Percentiles rank a stretch among this genome's conserved stretches.
These are phyloP conservation scores for Allium sativum DNA, from an alignment of 106 monocot genomes.

Conservation along the genomic window DNA sequence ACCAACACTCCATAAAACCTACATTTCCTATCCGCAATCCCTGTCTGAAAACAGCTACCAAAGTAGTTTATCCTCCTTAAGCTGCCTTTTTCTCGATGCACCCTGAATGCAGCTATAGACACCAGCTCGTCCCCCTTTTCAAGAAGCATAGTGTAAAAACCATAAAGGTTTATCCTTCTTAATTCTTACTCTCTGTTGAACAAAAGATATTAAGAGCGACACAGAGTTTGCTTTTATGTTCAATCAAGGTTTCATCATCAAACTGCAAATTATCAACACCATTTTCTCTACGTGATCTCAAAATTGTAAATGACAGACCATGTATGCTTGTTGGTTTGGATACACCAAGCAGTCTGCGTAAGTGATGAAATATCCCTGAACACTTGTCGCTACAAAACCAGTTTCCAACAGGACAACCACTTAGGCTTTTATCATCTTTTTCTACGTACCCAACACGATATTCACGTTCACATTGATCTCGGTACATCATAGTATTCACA, in stretches of 20 bases:
- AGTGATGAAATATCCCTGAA: slow-evolving; percentile 42
- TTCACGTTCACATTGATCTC: slow-evolving; percentile 48
- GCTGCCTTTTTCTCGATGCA: too few species aligned
- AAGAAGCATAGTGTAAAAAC: slow-evolving; percentile 71
- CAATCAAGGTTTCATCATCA: slow-evolving; percentile 23
- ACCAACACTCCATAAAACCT: too few species aligned
- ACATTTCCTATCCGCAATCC: too few species aligned
- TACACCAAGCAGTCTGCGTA: slow-evolving; percentile 44
- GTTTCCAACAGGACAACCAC: slow-evolving; percentile 32
- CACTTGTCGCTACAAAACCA: slow-evolving; percentile 66
- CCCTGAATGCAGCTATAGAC: slow-evolving; percentile 62
- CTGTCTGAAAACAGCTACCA: too few species aligned
- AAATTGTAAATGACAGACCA: slow-evolving; percentile 47
- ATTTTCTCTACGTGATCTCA: slow-evolving; percentile 32
- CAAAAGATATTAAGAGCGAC: slow-evolving; percentile 54
- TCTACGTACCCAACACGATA: slow-evolving; percentile 55
- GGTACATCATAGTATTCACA: slow-evolving; percentile 38
- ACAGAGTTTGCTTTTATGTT: slow-evolving; percentile 47
- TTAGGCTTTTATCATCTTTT: slow-evolving; percentile 9
- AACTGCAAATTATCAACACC: slow-evolving; percentile 11
- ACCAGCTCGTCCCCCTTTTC: slow-evolving; percentile 59
- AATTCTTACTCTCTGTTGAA: slow-evolving; percentile 71
- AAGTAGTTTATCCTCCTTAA: too few species aligned
- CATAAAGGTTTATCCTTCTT: slow-evolving; percentile 57
- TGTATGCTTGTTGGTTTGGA: slow-evolving; percentile 31